Percentiles rank a stretch among this genome's conserved stretches.
phyloP scores from a whole-genome alignment of 768 basidiomycete species.

The Russula sp. region DNA sequence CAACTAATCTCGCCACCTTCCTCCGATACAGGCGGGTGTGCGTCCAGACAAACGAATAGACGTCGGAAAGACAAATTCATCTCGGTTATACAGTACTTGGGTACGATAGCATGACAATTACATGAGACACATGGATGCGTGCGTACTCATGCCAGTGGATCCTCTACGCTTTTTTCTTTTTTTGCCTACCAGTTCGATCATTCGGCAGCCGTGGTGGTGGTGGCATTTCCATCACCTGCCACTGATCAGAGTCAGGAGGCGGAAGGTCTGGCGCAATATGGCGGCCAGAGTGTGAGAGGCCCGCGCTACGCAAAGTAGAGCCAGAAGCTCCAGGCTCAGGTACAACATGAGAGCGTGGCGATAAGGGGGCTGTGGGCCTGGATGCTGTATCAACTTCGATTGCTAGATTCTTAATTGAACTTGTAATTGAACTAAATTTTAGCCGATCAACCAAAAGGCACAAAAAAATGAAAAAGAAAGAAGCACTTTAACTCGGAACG shows the following conservation, averaged over 20 bases:
- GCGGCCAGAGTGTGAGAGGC: conserved; percentile 7
- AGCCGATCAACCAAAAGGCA: not conserved
- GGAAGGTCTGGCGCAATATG: conserved; percentile 36
- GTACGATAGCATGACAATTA: not conserved
- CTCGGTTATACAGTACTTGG: not conserved
- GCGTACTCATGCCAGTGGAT: not conserved
- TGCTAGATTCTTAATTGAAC: conserved; percentile 40
- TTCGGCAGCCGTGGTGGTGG: conserved; percentile 8
- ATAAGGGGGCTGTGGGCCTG: conserved; percentile 11
- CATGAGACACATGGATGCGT: not conserved
- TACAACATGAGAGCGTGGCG: conserved; percentile 7
- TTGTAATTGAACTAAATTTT: conserved; percentile 45
- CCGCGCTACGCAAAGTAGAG: not conserved
- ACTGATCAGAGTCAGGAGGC: conserved; percentile 40
- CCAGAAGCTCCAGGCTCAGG: conserved; percentile 13
- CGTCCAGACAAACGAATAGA: not conserved
- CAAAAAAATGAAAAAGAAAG: not conserved
- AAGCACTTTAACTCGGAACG: conserved; percentile 70
- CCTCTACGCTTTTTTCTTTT: conserved; percentile 17
- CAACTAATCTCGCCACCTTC: not conserved
- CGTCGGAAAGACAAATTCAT: not conserved
- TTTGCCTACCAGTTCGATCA: conserved; percentile 13
- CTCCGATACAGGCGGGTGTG: not conserved
- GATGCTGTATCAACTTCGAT: conserved; percentile 31
- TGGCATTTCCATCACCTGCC: conserved; percentile 37